Percentiles rank a stretch among this genome's conserved stretches.
These are phyloP conservation scores for Lecanicillium sp. DNA, from an alignment of 2,329 filamentous ascomycete genomes.

Conservation along the genomic window DNA sequence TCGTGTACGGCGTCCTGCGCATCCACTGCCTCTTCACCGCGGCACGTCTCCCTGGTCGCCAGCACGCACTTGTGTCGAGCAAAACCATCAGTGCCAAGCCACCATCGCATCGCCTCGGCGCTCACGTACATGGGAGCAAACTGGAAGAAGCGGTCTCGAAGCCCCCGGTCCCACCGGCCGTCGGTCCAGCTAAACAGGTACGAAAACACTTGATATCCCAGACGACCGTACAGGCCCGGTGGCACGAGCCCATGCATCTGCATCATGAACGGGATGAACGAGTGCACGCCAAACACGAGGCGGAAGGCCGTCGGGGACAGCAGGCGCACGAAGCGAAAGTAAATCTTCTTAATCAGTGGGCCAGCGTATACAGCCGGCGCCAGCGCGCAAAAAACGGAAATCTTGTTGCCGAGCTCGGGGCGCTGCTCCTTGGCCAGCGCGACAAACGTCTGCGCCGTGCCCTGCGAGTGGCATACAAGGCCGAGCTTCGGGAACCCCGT, in stretches of 20 bases:
- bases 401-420: conserved; percentile 72
- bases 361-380: conserved; percentile 89
- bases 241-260: conserved; percentile 65
- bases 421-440: conserved; percentile 85
- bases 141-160: conserved; percentile 80
- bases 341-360: conserved; percentile 75
- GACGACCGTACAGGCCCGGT: conserved; percentile 63
- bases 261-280: conserved; percentile 94
- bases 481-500: conserved; percentile 80
- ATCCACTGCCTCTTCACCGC: conserved; percentile 56
- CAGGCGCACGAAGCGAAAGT: conserved; percentile 85
- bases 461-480: conserved; percentile 82
- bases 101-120: conserved; percentile 90
- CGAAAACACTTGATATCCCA: conserved; percentile 84
- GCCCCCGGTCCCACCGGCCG: conserved; percentile 70
- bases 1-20: conserved; percentile 32
- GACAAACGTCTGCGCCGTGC: conserved; percentile 82
- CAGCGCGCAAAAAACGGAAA: conserved; percentile 85
- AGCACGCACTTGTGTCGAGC: conserved; percentile 76
- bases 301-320: conserved; percentile 73
- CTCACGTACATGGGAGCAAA: conserved; percentile 89
- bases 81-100: conserved; percentile 84
- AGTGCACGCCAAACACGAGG: conserved; percentile 81
- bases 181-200: conserved; percentile 90
- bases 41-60: conserved; percentile 64